Base-by-base conservation (phyloP, 1,139 yeast genomes). In the Eremothecium sinecaudum region DNA sequence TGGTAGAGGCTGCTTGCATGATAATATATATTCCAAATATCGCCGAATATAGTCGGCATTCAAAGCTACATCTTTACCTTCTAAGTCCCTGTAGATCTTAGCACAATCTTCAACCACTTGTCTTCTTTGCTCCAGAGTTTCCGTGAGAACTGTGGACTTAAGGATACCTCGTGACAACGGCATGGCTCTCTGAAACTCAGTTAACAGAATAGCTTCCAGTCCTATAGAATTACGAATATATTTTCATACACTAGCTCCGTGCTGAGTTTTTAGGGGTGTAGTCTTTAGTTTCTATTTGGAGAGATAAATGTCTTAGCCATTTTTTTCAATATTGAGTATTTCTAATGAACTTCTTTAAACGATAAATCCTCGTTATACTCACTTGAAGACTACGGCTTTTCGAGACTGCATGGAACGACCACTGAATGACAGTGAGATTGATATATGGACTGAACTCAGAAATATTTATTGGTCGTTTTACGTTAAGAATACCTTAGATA, bases 21-120 rank as follows among this genome's bases (percentile, higher is more conserved):
- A 45, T 16, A 81, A 58, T 29, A 66, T 64, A 17, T 53, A 44
- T 13, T 58, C 50, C 10, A 69, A 48, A 44, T 64, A 78, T 36
- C 43, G 45, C 15, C 47, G 37, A 44, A 73, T 79, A 4, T 46
- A 52, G 3, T 49, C 49, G 19, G 53, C 50, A 10, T 49, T 44
- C 35, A 68, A 49, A 3, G 28, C 33, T 5, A 60, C 59, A 10
- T 53, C 42, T 2, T 50, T 49, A 14, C 49, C 45, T 2, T 54
- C 59, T 2, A 46, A 31, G 6, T 32, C 21, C 5, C 51, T 51
- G 28, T 59, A 56, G 2, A 68, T 53, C 6, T 48, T 46, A 24
- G 48, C 44, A 29, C 74, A 61, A 8, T 44, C 40, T 2, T 54
- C 47, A 38, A 71, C 70, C 2, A 67, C 65, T 16, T 64, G 67